Evolutionary conservation across 2,329 filamentous ascomycete species (phyloP).

Genomic region (Catunica adiposa): DNA sequence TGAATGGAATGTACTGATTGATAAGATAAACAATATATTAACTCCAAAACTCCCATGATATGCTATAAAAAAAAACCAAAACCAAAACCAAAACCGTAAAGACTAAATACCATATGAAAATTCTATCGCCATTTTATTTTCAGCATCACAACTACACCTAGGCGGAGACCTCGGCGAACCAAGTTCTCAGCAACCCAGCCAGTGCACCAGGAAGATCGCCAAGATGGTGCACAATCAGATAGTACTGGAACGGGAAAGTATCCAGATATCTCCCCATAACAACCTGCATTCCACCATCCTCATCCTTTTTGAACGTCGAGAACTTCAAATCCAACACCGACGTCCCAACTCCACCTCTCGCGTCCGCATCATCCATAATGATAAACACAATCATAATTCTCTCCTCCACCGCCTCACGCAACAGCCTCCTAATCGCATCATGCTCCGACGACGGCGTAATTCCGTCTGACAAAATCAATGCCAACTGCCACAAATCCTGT

Average conservation of each 20-base stretch:
- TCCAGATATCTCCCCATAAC: conserved; percentile 86
- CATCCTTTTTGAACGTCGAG: conserved; percentile 61
- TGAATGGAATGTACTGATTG: background rate
- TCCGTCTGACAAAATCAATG: conserved; percentile 84
- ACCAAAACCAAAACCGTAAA: background rate
- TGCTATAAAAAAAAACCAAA: background rate
- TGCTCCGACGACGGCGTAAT: conserved; percentile 72
- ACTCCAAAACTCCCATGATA: background rate
- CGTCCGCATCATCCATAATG: conserved; percentile 56
- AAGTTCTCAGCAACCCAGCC: conserved; percentile 76
- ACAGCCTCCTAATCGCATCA: conserved; percentile 61
- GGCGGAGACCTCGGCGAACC: conserved; percentile 63
- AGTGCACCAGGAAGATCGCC: conserved; percentile 79
- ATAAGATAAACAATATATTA: background rate
- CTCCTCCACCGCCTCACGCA: conserved; percentile 79
- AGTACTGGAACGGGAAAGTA: conserved; percentile 92
- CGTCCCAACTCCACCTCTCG: background rate
- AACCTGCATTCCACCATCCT: conserved; percentile 44
- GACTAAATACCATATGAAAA: background rate
- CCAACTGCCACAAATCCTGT: conserved; percentile 83
- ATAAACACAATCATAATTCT: conserved; percentile 97
- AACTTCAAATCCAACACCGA: conserved; percentile 80
- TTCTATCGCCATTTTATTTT: background rate
- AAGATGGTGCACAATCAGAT: conserved; percentile 83
- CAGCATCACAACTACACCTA: conserved; percentile 16